Base-by-base conservation (phyloP, 805 yeast species). In the Hanseniaspora singularis region DNA sequence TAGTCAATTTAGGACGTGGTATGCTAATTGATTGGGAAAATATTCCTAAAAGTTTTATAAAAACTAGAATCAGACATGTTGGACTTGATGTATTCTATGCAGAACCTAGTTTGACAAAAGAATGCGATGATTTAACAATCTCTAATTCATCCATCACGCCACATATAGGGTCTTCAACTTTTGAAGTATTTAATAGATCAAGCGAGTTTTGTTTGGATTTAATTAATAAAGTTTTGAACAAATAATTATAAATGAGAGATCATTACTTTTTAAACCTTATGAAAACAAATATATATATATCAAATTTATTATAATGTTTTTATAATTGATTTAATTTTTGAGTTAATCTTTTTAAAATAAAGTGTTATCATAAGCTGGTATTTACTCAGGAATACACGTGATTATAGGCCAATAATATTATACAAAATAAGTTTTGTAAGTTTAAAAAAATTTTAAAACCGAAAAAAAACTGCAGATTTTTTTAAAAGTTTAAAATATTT, bases 1-100 rank as follows among this genome's bases (percentile, higher is more conserved):
- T 79, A 28, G 69, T 78, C 51, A 78, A 77, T 57, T 69, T 76
- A 20, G 83, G 84, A 3, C 63, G 84, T 50, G 85, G 83, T 1
- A 54, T 63, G 7, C 66, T 76, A 14, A 57, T 77, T 38, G 78
- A 75, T 50, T 75, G 73, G 53, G 62, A 66, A 10, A 74, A 73
- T 1, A 61, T 77, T 20, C 67, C 74, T 46, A 45, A 61, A 2
- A 59, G 66, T 42, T 39, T 57, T 6, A 77, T 77, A 0, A 67
- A 67, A 30, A 14, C 33, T 15, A 44, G 18, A 18, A 60, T 77
- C 4, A 61, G 73, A 33, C 76, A 71, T 58, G 70, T 78, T 4
- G 85, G 81, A 0, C 59, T 72, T 43, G 85, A 78, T 55, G 83
- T 78, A 2, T 77, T 65, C 54, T 73, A 73, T 53, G 54, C 65